These are phyloP conservation scores for Ustilago hordei DNA, from an alignment of 1,284 basidiomycete genomes.

Conservation along the genomic window DNA sequence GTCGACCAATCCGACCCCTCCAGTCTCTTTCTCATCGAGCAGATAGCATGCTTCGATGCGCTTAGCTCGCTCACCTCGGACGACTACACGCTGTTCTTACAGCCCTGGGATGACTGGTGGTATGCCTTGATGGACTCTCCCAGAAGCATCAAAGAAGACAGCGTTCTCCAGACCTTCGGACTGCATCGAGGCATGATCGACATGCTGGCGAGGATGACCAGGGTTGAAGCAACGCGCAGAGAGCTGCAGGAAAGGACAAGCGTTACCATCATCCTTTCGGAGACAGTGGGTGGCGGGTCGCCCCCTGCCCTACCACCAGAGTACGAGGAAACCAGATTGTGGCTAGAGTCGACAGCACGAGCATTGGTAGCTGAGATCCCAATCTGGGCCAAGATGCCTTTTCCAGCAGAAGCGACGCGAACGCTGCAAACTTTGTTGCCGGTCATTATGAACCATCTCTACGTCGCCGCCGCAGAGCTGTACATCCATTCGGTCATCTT, in stretches of 20 bases:
- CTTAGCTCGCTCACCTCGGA: slow-evolving; percentile 49
- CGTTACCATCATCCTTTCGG: slow-evolving; percentile 44
- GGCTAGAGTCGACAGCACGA: slow-evolving; percentile 44
- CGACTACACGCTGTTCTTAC: slow-evolving; percentile 44
- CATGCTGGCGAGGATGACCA: slow-evolving; percentile 46
- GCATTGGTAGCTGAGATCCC: slow-evolving; percentile 44
- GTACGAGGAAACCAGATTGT: slow-evolving; percentile 46
- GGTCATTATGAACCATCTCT: slow-evolving; percentile 46
- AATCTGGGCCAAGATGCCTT: slow-evolving; percentile 44
- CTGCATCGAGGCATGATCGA: slow-evolving; percentile 50
- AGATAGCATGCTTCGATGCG: slow-evolving; percentile 47
- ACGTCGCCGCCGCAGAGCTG: slow-evolving; percentile 45
- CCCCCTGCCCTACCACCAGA: slow-evolving; percentile 39
- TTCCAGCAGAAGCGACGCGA: slow-evolving; percentile 33
- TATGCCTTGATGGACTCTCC: slow-evolving; percentile 46
- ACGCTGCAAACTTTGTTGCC: slow-evolving; percentile 35
- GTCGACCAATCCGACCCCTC: slow-evolving; percentile 40
- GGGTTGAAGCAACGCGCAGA: slow-evolving; percentile 40
- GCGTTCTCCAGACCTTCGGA: slow-evolving; percentile 45
- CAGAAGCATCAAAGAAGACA: slow-evolving; percentile 44
- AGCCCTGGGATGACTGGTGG: slow-evolving; percentile 54
- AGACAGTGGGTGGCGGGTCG: slow-evolving; percentile 25
- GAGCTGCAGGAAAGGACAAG: slow-evolving; percentile 39
- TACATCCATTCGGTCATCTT: slow-evolving; percentile 53
- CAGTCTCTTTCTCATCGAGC: slow-evolving; percentile 49